Evolutionary conservation across 208 protist species (phyloP).

Genomic region (Leishmania turanica): DNA sequence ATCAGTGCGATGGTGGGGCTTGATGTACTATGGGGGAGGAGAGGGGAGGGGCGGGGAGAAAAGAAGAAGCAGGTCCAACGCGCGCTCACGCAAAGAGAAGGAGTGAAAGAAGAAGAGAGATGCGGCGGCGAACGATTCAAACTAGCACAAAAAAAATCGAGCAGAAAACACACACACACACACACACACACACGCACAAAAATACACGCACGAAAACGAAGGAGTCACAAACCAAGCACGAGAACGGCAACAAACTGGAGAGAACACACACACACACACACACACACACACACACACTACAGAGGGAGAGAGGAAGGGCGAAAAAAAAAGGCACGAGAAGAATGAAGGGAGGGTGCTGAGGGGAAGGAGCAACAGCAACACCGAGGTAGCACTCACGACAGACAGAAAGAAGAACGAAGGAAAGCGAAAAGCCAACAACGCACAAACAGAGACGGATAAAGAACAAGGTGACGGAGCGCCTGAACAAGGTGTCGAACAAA

Average conservation of each 20-base stretch:
- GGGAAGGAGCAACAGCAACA: not conserved
- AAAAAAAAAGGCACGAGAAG: not conserved
- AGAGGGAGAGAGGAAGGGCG: not conserved
- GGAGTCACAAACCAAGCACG: not conserved
- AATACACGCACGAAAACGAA: not conserved
- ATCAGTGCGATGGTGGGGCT: not conserved
- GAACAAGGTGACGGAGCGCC: not conserved
- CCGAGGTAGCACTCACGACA: too few relatives aligned
- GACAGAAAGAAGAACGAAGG: not conserved
- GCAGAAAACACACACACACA: not conserved
- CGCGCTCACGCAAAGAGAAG: not conserved
- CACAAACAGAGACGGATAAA: not conserved
- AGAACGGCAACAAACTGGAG: not conserved
- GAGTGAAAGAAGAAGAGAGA: not conserved
- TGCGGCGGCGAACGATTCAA: not conserved
- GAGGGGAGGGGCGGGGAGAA: not conserved
- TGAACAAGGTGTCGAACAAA: not conserved
- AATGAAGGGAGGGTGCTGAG: not conserved
- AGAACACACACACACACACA: not conserved
- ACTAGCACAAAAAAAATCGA: slow-evolving; percentile 1
- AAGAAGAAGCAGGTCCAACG: slow-evolving; percentile 3
- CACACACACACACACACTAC: not conserved
- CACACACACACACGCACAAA: not conserved
- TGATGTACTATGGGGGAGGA: not conserved
- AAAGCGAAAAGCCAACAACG: not conserved